These are phyloP conservation scores for Penicillium steckii DNA, from an alignment of 495 filamentous ascomycete species.

Conservation along the genomic window DNA sequence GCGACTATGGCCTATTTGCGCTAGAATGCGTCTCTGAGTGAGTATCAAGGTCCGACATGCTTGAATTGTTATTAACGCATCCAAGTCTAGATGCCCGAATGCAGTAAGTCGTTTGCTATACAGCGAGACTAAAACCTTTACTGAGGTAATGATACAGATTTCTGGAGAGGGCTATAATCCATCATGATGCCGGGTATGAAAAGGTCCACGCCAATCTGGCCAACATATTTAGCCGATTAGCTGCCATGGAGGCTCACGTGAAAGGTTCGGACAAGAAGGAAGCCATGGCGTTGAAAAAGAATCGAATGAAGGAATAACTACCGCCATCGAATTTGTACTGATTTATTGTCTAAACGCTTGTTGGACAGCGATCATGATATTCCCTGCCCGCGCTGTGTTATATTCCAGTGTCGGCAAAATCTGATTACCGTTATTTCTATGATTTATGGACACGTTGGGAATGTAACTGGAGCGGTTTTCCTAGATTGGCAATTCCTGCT, in stretches of 20 bases:
- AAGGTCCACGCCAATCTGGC: background rate
- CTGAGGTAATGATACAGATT: background rate
- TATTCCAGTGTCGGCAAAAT: too few species aligned
- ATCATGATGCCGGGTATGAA: background rate
- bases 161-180: background rate
- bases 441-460: too few species aligned
- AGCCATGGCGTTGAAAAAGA: background rate
- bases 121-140: background rate
- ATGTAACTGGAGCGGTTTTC: background rate
- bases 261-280: background rate
- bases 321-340: too few species aligned
- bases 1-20: background rate
- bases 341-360: too few species aligned
- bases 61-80: background rate
- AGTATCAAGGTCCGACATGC: background rate
- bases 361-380: too few species aligned
- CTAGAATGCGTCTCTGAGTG: background rate
- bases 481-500: background rate
- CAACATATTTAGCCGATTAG: background rate
- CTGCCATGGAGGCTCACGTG: background rate
- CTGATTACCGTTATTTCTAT: too few species aligned
- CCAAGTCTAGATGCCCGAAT: background rate
- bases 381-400: too few species aligned
- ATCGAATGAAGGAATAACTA: too few species aligned
- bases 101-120: background rate